Evolutionary conservation across 305 asterid species (phyloP).

Genomic region (Fraxinus floribunda): DNA sequence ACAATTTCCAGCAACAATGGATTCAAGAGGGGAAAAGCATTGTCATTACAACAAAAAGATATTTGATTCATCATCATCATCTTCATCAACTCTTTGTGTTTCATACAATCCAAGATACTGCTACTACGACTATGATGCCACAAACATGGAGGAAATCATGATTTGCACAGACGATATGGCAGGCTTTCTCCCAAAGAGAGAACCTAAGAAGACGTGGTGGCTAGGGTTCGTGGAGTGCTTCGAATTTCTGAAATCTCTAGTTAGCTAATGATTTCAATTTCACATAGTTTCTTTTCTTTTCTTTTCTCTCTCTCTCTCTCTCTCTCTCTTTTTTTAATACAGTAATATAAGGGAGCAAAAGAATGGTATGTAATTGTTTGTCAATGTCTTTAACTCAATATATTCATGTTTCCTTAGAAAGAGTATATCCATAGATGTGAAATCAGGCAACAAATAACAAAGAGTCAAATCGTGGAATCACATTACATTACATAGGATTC

Average conservation of each 20-base stretch:
- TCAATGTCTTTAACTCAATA: neutral
- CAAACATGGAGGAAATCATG: neutral
- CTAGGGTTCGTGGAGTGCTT: neutral
- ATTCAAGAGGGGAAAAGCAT: neutral
- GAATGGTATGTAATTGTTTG: neutral
- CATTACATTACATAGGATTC: neutral
- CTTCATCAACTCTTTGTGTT: neutral
- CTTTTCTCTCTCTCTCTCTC: neutral
- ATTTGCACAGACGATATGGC: neutral
- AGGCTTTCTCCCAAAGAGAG: neutral
- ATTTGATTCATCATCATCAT: neutral
- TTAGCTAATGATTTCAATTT: neutral
- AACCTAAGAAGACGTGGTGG: neutral
- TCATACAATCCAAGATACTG: neutral
- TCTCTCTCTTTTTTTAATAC: neutral
- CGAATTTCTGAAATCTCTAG: neutral
- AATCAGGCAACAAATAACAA: neutral
- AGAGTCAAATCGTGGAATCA: neutral
- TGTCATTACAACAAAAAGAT: neutral
- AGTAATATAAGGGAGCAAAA: neutral
- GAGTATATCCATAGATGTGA: neutral
- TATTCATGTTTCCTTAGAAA: neutral
- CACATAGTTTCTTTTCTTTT: neutral
- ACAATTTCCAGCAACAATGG: neutral
- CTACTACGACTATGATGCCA: neutral